Evolutionary conservation across 2,329 filamentous ascomycete genomes (phyloP), one percentile per base, ranked within the genome.

Genomic region (Ceratocystis ficicola): DNA sequence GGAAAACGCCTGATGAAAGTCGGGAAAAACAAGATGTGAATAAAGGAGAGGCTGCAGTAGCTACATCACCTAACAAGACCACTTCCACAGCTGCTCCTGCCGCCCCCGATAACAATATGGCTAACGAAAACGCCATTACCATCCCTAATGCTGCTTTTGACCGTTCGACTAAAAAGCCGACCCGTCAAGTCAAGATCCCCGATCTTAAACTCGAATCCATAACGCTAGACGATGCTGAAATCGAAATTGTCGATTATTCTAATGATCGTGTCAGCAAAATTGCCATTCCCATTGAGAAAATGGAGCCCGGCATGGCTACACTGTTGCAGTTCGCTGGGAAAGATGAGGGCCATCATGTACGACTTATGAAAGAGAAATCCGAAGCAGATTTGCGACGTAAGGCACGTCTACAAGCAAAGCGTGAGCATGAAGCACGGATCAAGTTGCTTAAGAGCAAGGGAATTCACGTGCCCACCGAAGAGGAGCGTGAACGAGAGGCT

Each of bases 401-500:
- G 68, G 91, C 90, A 5, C 85, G 89, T 57, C 81, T 87, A 68
- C 94, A 99, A 75, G 92, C 91, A 57, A 85, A 85, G 68, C 76
- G 83, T 52, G 90, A 94, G 73, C 86, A 90, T 64, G 84, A 89
- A 68, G 86, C 89, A 70, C 87, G 87, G 65, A 81, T 97, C 22
- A 85, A 90, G 66, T 81, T 86, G 70, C 81, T 99, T 50, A 85
- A 83, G 71, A 86, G 87, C 10, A 90, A 88, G 74, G 94, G 94
- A 6, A 81, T 96, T 30, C 78, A 87, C 28, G 80, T 97, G 20
- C 87, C 92, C 73, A 96, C 89, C 0, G 84, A 86, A 1, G 93
- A 96, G 74, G 92, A 99, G 74, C 85, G 89, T 22, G 88, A 92
- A 72, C 83, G 84, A 44, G 88, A 95, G 73, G 84, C 90, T 74